Percentiles rank a stretch among this genome's conserved stretches.
These are phyloP conservation scores for Ophiocordyceps robertsii DNA, from an alignment of 2,329 filamentous ascomycete species.

Conservation along the genomic window DNA sequence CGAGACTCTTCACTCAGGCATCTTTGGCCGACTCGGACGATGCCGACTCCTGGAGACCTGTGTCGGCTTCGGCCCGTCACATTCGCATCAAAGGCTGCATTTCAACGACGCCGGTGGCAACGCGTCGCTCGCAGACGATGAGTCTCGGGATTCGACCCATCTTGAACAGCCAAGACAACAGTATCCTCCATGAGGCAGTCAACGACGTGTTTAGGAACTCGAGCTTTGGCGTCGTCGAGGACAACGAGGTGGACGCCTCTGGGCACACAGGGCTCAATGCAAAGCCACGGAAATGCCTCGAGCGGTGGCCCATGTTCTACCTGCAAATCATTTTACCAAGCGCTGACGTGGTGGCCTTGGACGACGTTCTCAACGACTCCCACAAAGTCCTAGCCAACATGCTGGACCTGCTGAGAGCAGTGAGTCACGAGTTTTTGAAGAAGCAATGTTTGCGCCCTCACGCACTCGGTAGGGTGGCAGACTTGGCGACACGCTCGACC, in stretches of 20 bases:
- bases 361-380: constrained; percentile 28
- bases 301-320: constrained; percentile 83
- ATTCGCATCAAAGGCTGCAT: constrained; percentile 58
- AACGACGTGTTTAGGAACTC: constrained; percentile 69
- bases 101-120: constrained; percentile 56
- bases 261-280: constrained; percentile 23
- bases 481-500: constrained; percentile 13
- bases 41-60: constrained; percentile 50
- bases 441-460: constrained; percentile 54
- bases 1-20: constrained; percentile 51
- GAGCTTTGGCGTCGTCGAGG: constrained; percentile 54
- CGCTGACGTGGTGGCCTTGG: constrained; percentile 19
- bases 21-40: constrained; percentile 42
- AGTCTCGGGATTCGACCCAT: constrained; percentile 63
- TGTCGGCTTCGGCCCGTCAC: constrained; percentile 50
- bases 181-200: constrained; percentile 61
- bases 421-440: constrained; percentile 62
- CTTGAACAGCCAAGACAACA: constrained; percentile 37
- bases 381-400: constrained; percentile 32
- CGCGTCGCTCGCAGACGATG: constrained; percentile 66
- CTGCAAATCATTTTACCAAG: constrained; percentile 44
- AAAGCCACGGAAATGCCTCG: constrained; percentile 50
- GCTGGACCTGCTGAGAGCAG: constrained; percentile 50
- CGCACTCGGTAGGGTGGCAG: constrained; percentile 3
- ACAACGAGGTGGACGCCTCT: constrained; percentile 21